Conservation (phyloP, 2,329 filamentous ascomycete species). For the Passalora sequoiae region DNA sequence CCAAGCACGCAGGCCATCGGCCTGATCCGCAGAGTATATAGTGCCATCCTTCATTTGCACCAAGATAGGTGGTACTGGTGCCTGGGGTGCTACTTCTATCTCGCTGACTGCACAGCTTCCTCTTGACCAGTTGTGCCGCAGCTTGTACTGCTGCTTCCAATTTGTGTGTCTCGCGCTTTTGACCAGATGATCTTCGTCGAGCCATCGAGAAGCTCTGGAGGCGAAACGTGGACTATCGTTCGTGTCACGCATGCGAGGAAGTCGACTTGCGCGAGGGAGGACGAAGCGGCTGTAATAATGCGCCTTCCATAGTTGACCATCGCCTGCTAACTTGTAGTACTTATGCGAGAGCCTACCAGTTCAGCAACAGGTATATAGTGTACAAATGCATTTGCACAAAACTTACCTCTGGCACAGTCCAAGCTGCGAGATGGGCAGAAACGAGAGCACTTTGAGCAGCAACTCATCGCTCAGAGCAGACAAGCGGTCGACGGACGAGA, state of each 20-base stretch:
- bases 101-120: slow-evolving; percentile 78
- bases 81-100: slow-evolving; percentile 56
- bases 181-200: slow-evolving; percentile 56
- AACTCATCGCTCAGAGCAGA: slow-evolving; percentile 81
- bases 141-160: slow-evolving; percentile 85
- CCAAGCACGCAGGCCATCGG: slow-evolving; percentile 72
- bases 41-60: slow-evolving; percentile 73
- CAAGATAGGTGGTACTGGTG: slow-evolving; percentile 57
- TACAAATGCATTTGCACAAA: slow-evolving; percentile 7
- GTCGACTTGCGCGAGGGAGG: slow-evolving; percentile 68
- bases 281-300: slow-evolving; percentile 87
- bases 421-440: slow-evolving; percentile 64
- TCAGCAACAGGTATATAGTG: slow-evolving; percentile 28
- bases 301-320: slow-evolving; percentile 85
- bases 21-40: slow-evolving; percentile 68
- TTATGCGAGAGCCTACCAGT: slow-evolving; percentile 66
- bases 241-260: slow-evolving; percentile 58
- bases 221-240: slow-evolving; percentile 46
- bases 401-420: slow-evolving; percentile 60
- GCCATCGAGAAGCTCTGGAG: slow-evolving; percentile 55
- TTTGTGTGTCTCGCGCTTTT: slow-evolving; percentile 52
- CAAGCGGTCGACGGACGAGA: slow-evolving; percentile 53
- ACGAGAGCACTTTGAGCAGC: slow-evolving; percentile 74
- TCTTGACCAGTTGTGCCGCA: slow-evolving; percentile 84
- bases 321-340: slow-evolving; percentile 66